Evolutionary conservation across 2,329 filamentous ascomycete genomes (phyloP), one percentile per base, ranked within the genome.

Genomic region (Sclerotinia glacialis): DNA sequence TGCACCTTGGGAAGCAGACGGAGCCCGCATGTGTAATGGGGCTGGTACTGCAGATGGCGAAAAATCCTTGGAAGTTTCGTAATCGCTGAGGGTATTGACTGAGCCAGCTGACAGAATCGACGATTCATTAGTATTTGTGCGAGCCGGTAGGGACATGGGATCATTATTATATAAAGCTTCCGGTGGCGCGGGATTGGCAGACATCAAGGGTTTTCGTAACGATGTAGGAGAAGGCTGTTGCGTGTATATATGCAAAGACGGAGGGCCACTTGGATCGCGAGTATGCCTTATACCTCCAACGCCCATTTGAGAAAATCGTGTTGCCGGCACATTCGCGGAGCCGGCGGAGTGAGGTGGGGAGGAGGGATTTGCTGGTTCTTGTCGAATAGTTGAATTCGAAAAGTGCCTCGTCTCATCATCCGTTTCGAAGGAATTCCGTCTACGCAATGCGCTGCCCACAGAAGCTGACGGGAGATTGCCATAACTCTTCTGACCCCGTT

Each of bases 331-430:
- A 8, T 18, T 26, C 7, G 44, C 18, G 21, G 53, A 31, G 44
- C 37, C 44, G 47, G 54, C 26, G 9, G 64, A 21, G 8, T 11
- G 71, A 37, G 68, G 71, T 40, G 53, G 62, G 1, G 65, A 47
- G 9, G 56, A 37, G 18, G 68, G 23, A n/a, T 69, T 37, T 46
- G 71, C 70, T 12, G 72, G 67, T 60, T 65, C 70, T 58, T 71
- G 70, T 46, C 49, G 59, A 18, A 70, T 50, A 1, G 71, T 69
- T 37, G 69, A 70, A 63, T 72, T 75, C 23, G 80, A 83, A 72
- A 85, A 85, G 54, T 80, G 78, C 14, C 83, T 76, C 67, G 78
- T 76, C 72, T 86, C 84, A 65, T 85, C 83, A 66, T 82, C 83
- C 1, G 77, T 76, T 69, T 85, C 83, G 70, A 86, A 86, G 31